Percentiles rank a stretch among this genome's conserved stretches.
Evolutionary conservation across 805 yeast species (phyloP).

Genomic region (Ascoidea tarda): DNA sequence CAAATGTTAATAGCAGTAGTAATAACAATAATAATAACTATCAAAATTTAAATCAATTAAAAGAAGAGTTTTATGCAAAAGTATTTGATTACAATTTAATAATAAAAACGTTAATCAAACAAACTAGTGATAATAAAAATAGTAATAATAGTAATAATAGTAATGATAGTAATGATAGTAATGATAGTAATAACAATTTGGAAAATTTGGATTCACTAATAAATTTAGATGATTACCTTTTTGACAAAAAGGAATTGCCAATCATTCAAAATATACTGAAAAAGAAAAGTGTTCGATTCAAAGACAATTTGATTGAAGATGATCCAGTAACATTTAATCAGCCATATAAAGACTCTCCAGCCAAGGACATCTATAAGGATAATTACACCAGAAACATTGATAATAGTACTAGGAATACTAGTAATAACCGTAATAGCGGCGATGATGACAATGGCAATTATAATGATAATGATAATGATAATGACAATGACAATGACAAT

Average conservation of each 20-base stretch:
- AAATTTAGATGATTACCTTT: background rate
- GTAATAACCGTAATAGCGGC: background rate
- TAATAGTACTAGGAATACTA: background rate
- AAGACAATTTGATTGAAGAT: constrained; percentile 7
- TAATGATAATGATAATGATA: constrained; percentile 4
- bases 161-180: no score
- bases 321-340: background rate
- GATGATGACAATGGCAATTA: constrained; percentile 7
- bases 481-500: background rate
- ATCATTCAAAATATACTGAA: constrained; percentile 1
- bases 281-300: constrained; percentile 8
- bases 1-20: background rate
- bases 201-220: no score
- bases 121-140: no score
- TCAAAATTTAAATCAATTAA: no score
- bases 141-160: no score
- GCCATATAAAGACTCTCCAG: background rate
- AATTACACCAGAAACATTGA: background rate
- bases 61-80: background rate
- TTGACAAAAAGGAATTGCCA: constrained; percentile 4
- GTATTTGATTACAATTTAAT: background rate
- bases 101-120: background rate
- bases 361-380: background rate
- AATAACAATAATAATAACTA: no score
- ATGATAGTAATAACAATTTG: no score